Percentiles rank a stretch among this genome's conserved stretches.
phyloP scores from a whole-genome alignment of 148 eudicot genomes.

The Chenopodium quinoa region DNA sequence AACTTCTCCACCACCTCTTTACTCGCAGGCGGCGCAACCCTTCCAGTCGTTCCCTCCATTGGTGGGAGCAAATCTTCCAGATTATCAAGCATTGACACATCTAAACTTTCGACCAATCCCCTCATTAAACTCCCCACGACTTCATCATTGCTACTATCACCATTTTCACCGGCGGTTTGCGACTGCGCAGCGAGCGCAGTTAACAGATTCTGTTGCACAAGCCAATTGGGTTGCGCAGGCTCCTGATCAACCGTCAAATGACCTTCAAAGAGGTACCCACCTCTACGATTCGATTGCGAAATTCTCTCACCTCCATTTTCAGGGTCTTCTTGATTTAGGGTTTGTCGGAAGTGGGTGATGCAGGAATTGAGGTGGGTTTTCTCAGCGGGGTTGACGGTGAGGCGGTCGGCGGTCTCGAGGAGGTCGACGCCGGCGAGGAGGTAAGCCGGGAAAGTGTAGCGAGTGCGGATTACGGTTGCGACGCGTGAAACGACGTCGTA shows the following conservation, averaged over 20 bases:
- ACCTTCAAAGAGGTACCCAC: constrained; percentile 85
- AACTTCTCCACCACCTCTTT: constrained; percentile 79
- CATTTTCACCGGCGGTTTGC: constrained; percentile 23
- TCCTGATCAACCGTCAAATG: constrained; percentile 86
- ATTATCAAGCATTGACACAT: constrained; percentile 27
- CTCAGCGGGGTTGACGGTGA: constrained; percentile 40
- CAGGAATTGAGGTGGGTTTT: constrained; percentile 47
- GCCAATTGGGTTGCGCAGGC: constrained; percentile 86
- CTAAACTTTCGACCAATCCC: constrained; percentile 59
- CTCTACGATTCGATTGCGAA: neutral
- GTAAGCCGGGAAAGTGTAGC: constrained; percentile 80
- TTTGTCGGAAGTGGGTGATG: constrained; percentile 31
- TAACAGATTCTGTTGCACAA: constrained; percentile 61
- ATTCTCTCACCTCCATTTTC: neutral
- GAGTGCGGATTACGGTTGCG: constrained; percentile 69
- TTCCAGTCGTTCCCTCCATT: constrained; percentile 28
- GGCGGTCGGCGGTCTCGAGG: constrained; percentile 51
- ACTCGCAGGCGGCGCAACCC: constrained; percentile 82
- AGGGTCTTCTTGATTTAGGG: neutral
- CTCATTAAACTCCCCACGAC: constrained; percentile 36
- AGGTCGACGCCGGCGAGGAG: constrained; percentile 74
- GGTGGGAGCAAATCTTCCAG: constrained; percentile 37
- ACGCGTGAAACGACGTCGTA: constrained; percentile 77
- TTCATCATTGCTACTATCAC: constrained; percentile 18
- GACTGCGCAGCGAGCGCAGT: constrained; percentile 51